Conservation (phyloP, 2,329 filamentous ascomycete species). For the Sarocladiaceae sp. region DNA sequence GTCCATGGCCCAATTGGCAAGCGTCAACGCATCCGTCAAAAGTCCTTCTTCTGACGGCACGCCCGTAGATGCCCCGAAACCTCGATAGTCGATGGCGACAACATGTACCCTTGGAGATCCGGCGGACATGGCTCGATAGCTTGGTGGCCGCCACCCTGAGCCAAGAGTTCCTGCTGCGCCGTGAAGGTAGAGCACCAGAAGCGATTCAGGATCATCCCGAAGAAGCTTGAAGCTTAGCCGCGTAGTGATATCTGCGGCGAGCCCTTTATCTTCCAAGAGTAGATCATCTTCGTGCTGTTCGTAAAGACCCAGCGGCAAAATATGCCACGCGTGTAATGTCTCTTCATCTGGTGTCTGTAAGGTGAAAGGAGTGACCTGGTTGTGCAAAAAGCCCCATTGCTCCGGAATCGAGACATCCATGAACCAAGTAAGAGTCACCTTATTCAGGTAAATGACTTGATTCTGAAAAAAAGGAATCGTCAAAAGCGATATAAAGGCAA, state of each 20-base stretch:
- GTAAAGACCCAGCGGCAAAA: constrained; percentile 67
- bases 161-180: constrained; percentile 53
- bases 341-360: constrained; percentile 62
- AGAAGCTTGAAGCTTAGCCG: constrained; percentile 38
- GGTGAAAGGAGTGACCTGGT: constrained; percentile 70
- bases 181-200: constrained; percentile 47
- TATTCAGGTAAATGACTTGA: constrained; percentile 54
- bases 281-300: constrained; percentile 47
- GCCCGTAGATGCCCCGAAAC: constrained; percentile 52
- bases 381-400: constrained; percentile 65
- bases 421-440: constrained; percentile 50
- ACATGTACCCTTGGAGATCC: constrained; percentile 48
- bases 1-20: constrained; percentile 50
- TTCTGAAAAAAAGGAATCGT: constrained; percentile 42
- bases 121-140: constrained; percentile 52
- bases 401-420: constrained; percentile 62
- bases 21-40: constrained; percentile 45
- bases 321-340: constrained; percentile 69
- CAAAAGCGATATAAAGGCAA: constrained; percentile 21
- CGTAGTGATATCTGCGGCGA: constrained; percentile 28
- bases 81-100: constrained; percentile 57
- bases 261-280: constrained; percentile 40
- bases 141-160: constrained; percentile 49
- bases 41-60: constrained; percentile 51
- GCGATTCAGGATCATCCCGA: constrained; percentile 37